Percentiles rank a stretch among this genome's conserved stretches.
phyloP scores from a whole-genome alignment of 2,329 filamentous ascomycete genomes.

The Alternaria panax region DNA sequence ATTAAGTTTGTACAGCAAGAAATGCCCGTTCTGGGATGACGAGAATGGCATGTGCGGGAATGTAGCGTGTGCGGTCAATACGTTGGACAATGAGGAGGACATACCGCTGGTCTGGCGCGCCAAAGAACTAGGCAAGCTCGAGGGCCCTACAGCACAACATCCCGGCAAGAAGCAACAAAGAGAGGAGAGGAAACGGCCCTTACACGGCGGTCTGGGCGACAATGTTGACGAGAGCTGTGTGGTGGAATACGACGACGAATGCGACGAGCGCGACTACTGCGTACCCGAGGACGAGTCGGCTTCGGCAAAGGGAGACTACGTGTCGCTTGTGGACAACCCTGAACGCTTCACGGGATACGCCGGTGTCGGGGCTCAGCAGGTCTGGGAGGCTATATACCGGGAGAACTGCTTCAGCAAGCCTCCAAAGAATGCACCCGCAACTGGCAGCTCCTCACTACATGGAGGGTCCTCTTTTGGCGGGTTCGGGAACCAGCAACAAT shows the following conservation, averaged over 20 bases:
- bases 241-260: slow-evolving; percentile 96
- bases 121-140: slow-evolving; percentile 87
- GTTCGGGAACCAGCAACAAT: slow-evolving; percentile 53
- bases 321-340: slow-evolving; percentile 90
- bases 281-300: slow-evolving; percentile 92
- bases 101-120: slow-evolving; percentile 91
- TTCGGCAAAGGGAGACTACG: slow-evolving; percentile 89
- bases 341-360: slow-evolving; percentile 95
- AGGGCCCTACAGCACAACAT: slow-evolving; percentile 89
- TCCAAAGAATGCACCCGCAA: slow-evolving; percentile 41
- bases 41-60: slow-evolving; percentile 95
- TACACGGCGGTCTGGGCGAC: slow-evolving; percentile 84
- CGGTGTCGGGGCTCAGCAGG: slow-evolving; percentile 82
- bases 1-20: slow-evolving; percentile 91
- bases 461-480: slow-evolving; percentile 53
- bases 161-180: slow-evolving; percentile 77
- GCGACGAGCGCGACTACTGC: slow-evolving; percentile 96
- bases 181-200: slow-evolving; percentile 73
- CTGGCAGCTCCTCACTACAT: slow-evolving; percentile 44
- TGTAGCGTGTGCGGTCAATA: slow-evolving; percentile 94
- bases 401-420: slow-evolving; percentile 88
- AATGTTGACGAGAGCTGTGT: slow-evolving; percentile 94
- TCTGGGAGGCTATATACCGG: slow-evolving; percentile 96
- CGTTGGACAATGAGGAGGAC: slow-evolving; percentile 92
- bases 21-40: slow-evolving; percentile 96